These are phyloP conservation scores for Samsoniella hepiali DNA, from an alignment of 2,329 filamentous ascomycete species.

Conservation along the genomic window DNA sequence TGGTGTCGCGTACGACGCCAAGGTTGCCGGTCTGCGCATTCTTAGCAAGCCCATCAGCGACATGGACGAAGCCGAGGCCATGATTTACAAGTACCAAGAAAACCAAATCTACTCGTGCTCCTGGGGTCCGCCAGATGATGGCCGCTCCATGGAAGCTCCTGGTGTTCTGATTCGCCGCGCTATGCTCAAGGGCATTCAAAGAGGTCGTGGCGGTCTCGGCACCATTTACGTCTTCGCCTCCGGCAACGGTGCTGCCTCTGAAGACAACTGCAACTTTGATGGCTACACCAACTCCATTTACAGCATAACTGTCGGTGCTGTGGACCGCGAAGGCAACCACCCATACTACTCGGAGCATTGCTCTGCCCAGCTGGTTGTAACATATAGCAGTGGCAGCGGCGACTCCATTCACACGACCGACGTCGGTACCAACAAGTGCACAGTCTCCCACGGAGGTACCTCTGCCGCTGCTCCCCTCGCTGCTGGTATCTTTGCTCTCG, in stretches of 20 bases:
- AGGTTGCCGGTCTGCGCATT: conserved; percentile 87
- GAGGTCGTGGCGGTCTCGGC: conserved; percentile 77
- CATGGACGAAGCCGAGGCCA: conserved; percentile 83
- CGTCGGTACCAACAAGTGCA: conserved; percentile 79
- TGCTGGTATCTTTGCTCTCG: conserved; percentile 86
- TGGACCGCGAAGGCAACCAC: conserved; percentile 82
- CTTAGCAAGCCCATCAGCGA: conserved; percentile 88
- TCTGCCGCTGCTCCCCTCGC: conserved; percentile 92
- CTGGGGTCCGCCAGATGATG: conserved; percentile 95
- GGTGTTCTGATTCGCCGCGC: conserved; percentile 83
- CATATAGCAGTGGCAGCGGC: conserved; percentile 86
- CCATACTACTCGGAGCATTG: conserved; percentile 96
- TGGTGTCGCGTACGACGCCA: conserved; percentile 91
- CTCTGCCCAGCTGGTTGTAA: conserved; percentile 91
- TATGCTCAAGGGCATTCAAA: conserved; percentile 88
- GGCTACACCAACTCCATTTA: conserved; percentile 99
- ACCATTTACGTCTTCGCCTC: conserved; percentile 95
- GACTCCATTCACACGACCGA: conserved; percentile 97
- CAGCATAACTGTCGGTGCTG: conserved; percentile 92
- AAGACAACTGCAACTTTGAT: conserved; percentile 99
- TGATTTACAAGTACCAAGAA: conserved; percentile 87
- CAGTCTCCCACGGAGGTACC: conserved; percentile 81
- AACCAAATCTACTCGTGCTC: conserved; percentile 99
- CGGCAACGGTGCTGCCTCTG: conserved; percentile 81
- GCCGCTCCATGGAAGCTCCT: conserved; percentile 88